phyloP scores from a whole-genome alignment of 345 rosid genomes.

The Carallia brachiata region DNA sequence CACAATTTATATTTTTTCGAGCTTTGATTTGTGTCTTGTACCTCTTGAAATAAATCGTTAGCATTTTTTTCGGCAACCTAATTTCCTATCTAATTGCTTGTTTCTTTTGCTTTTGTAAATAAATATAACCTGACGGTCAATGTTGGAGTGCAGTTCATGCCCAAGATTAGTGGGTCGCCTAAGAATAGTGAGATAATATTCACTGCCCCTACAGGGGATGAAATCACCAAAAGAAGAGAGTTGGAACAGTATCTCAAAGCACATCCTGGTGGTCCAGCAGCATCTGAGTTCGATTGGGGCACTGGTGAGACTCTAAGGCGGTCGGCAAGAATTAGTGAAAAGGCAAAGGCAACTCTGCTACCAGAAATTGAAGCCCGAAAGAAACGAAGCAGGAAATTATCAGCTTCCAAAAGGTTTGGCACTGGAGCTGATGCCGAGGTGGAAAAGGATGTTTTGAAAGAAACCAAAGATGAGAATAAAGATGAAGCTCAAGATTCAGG shows the following conservation, averaged over 20 bases:
- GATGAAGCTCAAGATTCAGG: slow-evolving; percentile 8
- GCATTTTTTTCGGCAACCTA: too few species aligned
- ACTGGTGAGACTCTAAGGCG: slow-evolving; percentile 37
- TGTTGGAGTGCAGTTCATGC: slow-evolving; percentile 10
- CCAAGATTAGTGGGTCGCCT: slow-evolving; percentile 19
- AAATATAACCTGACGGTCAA: too few species aligned
- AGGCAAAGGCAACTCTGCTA: slow-evolving; percentile 23
- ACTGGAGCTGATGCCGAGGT: slow-evolving; percentile 10
- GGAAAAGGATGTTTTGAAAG: neutral
- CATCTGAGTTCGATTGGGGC: slow-evolving; percentile 33
- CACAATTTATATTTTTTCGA: too few species aligned
- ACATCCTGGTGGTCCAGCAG: slow-evolving; percentile 33
- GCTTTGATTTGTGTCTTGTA: too few species aligned
- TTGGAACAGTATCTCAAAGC: slow-evolving; percentile 36
- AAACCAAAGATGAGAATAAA: slow-evolving; percentile 7
- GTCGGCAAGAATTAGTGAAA: slow-evolving; percentile 30
- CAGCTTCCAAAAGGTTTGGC: slow-evolving; percentile 10
- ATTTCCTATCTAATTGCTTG: too few species aligned
- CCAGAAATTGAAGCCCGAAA: slow-evolving; percentile 19
- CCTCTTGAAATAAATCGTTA: too few species aligned
- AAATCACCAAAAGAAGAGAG: slow-evolving; percentile 26
- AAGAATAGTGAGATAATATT: slow-evolving; percentile 28
- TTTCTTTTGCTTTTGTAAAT: too few species aligned
- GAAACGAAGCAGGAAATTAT: slow-evolving; percentile 24
- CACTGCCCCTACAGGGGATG: slow-evolving; percentile 34